Base-by-base conservation (phyloP, 495 filamentous ascomycete species). In the Antarctomyces pellizariae region DNA sequence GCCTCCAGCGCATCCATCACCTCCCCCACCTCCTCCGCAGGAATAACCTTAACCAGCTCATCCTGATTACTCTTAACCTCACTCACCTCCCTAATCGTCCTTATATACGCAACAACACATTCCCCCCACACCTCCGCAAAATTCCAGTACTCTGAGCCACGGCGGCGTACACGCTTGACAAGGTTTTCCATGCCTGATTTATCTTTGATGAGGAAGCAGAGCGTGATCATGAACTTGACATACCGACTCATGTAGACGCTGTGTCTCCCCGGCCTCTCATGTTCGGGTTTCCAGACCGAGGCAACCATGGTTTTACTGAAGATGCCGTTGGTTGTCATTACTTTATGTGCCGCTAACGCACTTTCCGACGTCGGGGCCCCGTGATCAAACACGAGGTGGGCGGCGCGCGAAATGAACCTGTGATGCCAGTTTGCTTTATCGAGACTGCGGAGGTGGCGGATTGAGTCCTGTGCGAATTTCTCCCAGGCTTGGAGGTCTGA, bases 391-490 rank as follows among this genome's bases (percentile, higher is more conserved):
- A 84, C 52, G 25, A 91, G 64, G 37, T 69, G 67, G 6, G 80
- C 82, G 36, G 59, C 67, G 18, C 82, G 69, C 25, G 66, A 63
- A 35, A 75, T 73, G 54, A 99, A 79, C 2, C 86, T 74, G 39
- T 99, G 86, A 44, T 99, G 86, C 86, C 86, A 99, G 39, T 90
- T 80, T 2, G 75, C 70, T 49, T 92, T 91, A 41, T 99, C 86
- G 13, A 77, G 78, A 25, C 64, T 66, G 33, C 77, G 73, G 28
- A 95, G 60, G 26, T 64, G 62, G 28, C 65, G 70, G 25, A 95
- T 49, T 2, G 71, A 64, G 26, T 67, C 57, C 6, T 86, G 58
- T 13, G 84, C 60, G 36, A 76, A 89, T 7, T 55, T 40, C 25
- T 76, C 67, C 75, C 84, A 97, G 9, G 59, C 58, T 17, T 69